Percentiles rank a stretch among this genome's conserved stretches.
Evolutionary conservation across 2,329 filamentous ascomycete species (phyloP).

Genomic region (Calonectria hawksworthii): DNA sequence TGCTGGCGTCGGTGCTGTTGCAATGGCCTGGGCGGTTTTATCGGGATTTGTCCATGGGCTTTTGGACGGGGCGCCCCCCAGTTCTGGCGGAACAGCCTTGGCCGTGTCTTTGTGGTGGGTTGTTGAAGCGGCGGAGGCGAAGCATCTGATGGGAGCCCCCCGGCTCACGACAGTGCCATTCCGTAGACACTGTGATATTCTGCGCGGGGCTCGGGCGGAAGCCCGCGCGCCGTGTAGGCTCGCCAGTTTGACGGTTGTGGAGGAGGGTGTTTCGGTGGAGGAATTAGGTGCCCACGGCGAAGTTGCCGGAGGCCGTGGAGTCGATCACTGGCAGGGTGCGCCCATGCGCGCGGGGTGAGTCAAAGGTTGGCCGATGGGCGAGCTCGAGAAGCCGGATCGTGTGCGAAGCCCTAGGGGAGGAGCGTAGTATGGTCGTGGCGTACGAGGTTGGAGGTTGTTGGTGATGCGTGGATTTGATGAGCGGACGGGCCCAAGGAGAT

Average conservation of each 20-base stretch:
- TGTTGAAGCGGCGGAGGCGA: conserved; percentile 47
- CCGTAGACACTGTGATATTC: conserved; percentile 54
- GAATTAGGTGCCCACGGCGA: conserved; percentile 24
- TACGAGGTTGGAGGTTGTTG: conserved; percentile 11
- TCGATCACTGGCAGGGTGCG: conserved; percentile 29
- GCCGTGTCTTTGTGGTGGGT: conserved; percentile 38
- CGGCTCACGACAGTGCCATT: conserved; percentile 55
- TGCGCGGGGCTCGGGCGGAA: conserved; percentile 58
- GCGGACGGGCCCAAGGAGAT: conserved; percentile 28
- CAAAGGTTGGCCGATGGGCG: background rate
- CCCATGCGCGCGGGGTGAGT: conserved; percentile 19
- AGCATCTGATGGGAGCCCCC: conserved; percentile 52
- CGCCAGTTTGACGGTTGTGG: conserved; percentile 51
- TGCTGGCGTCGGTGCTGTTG: conserved; percentile 30
- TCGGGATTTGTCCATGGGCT: conserved; percentile 40
- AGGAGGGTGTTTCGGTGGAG: conserved; percentile 1
- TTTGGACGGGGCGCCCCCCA: conserved; percentile 27
- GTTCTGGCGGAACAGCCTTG: conserved; percentile 40
- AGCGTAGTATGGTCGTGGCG: background rate
- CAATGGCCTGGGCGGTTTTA: conserved; percentile 23
- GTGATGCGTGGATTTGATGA: conserved; percentile 30
- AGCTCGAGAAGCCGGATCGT: background rate
- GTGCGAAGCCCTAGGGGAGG: background rate
- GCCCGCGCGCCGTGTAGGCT: conserved; percentile 57
- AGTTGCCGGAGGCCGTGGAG: conserved; percentile 27